Evolutionary conservation across 768 basidiomycete species (phyloP), one percentile per base, ranked within the genome.

Genomic region (Boletales sp.): DNA sequence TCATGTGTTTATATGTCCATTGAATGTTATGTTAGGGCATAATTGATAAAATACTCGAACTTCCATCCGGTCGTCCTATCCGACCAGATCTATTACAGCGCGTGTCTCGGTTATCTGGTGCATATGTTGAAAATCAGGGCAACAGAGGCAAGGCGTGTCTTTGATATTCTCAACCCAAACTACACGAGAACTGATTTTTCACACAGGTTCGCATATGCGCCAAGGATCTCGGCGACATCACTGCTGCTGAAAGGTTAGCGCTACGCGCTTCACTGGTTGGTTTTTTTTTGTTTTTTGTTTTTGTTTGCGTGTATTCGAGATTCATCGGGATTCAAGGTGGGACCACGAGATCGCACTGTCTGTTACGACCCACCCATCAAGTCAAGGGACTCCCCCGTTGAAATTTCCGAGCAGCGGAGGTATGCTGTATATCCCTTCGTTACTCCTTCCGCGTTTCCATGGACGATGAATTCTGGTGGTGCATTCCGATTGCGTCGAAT

Each of bases 401-500:
- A 60, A n/a, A 50, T 62, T 5, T 44, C 66, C n/a, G 69, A 69
- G 41, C 65, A 69, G 4, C 63, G 67, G 29, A 60, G 60, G 15
- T 88, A 86, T 61, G 77, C 84, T n/a, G 55, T 87, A 35, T 90
- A 82, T 63, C 88, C 88, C 0, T 87, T 87, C 59, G 56, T 79
- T 7, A 68, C 79, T 1, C 70, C 78, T 11, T 77, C 72, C 14
- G 60, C 76, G 10, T 62, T 79, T 34, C 75, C 77, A 8, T 81
- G 79, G 74, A 76, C 70, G 35, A 68, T 74, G 55, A 68, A 67
- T 18, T 53, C 71, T 10, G 69, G 69, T 35, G 69, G 71, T 50
- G 67, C 75, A 24, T 86, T 85, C 60, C 76, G 88, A 43, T 61
- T 86, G 40, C 77, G 86, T 41, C 75, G 79, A 43, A 78, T 88